phyloP scores from a whole-genome alignment of 768 basidiomycete species.

The Suillus subalutaceus region DNA sequence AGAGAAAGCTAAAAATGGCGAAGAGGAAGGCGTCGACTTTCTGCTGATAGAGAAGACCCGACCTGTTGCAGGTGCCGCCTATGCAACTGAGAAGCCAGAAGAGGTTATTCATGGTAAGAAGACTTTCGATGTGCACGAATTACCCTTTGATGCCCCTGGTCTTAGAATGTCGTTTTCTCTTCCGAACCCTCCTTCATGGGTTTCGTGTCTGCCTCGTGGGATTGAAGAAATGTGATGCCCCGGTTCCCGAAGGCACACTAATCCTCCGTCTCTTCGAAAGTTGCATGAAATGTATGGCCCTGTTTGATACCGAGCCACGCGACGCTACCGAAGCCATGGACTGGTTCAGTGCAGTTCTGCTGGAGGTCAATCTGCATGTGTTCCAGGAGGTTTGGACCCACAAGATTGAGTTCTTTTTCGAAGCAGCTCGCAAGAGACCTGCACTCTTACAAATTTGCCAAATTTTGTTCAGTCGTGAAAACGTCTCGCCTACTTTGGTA shows the following conservation, averaged over 20 bases:
- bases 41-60: conserved; percentile 82
- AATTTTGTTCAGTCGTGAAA: conserved; percentile 76
- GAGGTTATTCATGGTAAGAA: conserved; percentile 75
- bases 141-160: conserved; percentile 12
- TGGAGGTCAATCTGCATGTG: conserved; percentile 86
- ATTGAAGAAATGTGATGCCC: conserved; percentile 79
- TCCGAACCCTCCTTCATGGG: conserved; percentile 87
- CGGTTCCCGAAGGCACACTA: conserved; percentile 81
- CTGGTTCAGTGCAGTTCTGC: conserved; percentile 70
- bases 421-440: conserved; percentile 74
- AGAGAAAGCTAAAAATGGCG: conserved; percentile 46
- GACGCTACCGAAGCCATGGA: conserved; percentile 83
- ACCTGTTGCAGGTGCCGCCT: conserved; percentile 78
- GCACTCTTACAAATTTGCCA: conserved; percentile 85
- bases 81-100: conserved; percentile 81
- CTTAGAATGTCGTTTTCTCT: conserved; percentile 82
- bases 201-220: conserved; percentile 78
- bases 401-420: conserved; percentile 90
- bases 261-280: conserved; percentile 88
- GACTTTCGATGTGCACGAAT: not conserved
- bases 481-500: conserved; percentile 77
- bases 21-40: conserved; percentile 50
- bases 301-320: conserved; percentile 74
- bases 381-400: conserved; percentile 97
- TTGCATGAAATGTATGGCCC: conserved; percentile 79